Percentiles rank a stretch among this genome's conserved stretches.
These are phyloP conservation scores for Ambispora gerdemannii DNA, from an alignment of 192 early-diverging fungal genomes.

Conservation along the genomic window DNA sequence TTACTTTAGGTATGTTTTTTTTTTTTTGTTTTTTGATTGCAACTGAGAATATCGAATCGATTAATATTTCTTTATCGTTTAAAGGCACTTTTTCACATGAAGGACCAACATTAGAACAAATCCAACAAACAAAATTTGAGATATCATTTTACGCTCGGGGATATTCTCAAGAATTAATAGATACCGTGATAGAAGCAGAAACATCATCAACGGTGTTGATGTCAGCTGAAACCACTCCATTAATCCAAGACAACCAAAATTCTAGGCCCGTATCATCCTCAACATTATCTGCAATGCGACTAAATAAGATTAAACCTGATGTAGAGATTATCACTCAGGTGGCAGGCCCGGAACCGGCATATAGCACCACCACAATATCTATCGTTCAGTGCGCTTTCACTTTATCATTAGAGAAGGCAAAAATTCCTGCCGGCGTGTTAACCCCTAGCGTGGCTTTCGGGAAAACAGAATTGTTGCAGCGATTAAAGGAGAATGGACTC, in stretches of 20 bases:
- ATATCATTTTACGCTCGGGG: slow-evolving; percentile 55
- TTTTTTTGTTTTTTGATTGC: background rate
- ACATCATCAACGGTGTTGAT: slow-evolving; percentile 1
- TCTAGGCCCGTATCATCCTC: background rate
- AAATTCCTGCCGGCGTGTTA: slow-evolving; percentile 48
- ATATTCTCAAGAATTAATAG: slow-evolving; percentile 35
- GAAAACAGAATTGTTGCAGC: slow-evolving; percentile 45
- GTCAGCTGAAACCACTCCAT: background rate
- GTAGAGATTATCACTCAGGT: slow-evolving; percentile 52
- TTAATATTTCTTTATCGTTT: background rate
- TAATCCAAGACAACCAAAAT: background rate
- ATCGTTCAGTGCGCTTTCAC: slow-evolving; percentile 53
- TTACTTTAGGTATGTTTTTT: slow-evolving; percentile 42
- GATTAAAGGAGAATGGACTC: slow-evolving; percentile 48
- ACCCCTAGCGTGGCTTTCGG: slow-evolving; percentile 55
- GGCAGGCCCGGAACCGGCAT: slow-evolving; percentile 64
- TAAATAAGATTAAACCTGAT: slow-evolving; percentile 38
- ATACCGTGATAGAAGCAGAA: slow-evolving; percentile 22
- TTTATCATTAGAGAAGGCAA: slow-evolving; percentile 44
- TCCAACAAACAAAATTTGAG: slow-evolving; percentile 54
- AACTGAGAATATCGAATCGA: background rate
- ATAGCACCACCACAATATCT: slow-evolving; percentile 60
- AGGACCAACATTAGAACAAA: slow-evolving; percentile 52
- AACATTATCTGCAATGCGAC: too few relatives aligned
- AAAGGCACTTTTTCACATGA: slow-evolving; percentile 49